Conservation (phyloP, 2,329 filamentous ascomycete genomes). For the Colletotrichum sp. region DNA sequence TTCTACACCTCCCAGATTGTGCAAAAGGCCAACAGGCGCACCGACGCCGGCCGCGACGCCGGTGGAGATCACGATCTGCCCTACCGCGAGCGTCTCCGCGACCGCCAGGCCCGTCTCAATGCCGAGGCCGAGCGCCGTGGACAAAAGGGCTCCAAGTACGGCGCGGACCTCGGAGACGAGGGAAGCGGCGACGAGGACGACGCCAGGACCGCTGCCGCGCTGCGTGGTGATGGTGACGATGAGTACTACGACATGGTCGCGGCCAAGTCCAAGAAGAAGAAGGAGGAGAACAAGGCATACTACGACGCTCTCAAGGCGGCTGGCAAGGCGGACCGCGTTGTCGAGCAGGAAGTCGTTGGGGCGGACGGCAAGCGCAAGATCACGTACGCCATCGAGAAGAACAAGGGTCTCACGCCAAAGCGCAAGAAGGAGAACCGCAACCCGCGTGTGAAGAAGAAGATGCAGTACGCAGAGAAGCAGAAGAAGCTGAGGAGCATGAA, state of each 20-base stretch:
- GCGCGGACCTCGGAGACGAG: slow-evolving; percentile 67
- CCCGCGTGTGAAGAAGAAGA: slow-evolving; percentile 96
- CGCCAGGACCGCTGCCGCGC: slow-evolving; percentile 53
- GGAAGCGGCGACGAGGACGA: slow-evolving; percentile 71
- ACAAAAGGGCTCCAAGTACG: slow-evolving; percentile 64
- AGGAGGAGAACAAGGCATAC: slow-evolving; percentile 70
- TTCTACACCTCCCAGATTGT: slow-evolving; percentile 99
- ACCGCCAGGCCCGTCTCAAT: slow-evolving; percentile 85
- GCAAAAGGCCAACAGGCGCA: slow-evolving; percentile 89
- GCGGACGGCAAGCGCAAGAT: slow-evolving; percentile 91
- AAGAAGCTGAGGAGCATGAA: slow-evolving; percentile 94
- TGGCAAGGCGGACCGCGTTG: slow-evolving; percentile 66
- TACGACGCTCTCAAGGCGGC: slow-evolving; percentile 64
- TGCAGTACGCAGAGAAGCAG: slow-evolving; percentile 95
- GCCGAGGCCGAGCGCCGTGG: slow-evolving; percentile 88
- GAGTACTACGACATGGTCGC: slow-evolving; percentile 93
- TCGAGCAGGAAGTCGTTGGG: slow-evolving; percentile 73
- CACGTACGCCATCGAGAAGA: slow-evolving; percentile 94
- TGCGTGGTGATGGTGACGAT: slow-evolving; percentile 63
- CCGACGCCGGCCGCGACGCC: slow-evolving; percentile 72
- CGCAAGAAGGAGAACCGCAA: slow-evolving; percentile 95
- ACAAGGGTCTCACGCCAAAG: slow-evolving; percentile 90
- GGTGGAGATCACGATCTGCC: slow-evolving; percentile 86
- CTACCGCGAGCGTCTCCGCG: slow-evolving; percentile 84
- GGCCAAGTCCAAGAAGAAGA: slow-evolving; percentile 71